Percentiles rank a stretch among this genome's conserved stretches.
These are phyloP conservation scores for Cercophora newfieldiana DNA, from an alignment of 495 filamentous ascomycete species.

Conservation along the genomic window DNA sequence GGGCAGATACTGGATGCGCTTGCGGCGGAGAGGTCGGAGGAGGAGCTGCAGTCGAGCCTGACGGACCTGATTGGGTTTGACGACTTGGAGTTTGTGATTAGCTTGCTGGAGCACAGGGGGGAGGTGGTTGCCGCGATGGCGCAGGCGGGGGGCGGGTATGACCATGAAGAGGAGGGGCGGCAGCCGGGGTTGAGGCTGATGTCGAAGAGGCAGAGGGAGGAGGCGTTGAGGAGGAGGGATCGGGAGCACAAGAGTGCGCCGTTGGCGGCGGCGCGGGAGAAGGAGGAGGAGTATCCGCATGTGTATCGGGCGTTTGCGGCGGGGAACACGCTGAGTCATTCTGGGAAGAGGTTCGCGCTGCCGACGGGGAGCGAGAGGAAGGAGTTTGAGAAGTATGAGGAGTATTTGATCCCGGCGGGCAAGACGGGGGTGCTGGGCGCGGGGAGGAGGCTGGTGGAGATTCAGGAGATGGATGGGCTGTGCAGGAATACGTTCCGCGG, in stretches of 20 bases:
- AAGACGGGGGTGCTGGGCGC: constrained; percentile 71
- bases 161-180: constrained; percentile 43
- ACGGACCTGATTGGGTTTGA: constrained; percentile 90
- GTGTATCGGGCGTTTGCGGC: constrained; percentile 81
- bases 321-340: constrained; percentile 75
- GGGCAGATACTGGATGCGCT: constrained; percentile 71
- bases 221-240: constrained; percentile 69
- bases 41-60: constrained; percentile 84
- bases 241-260: constrained; percentile 77
- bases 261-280: constrained; percentile 60
- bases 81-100: constrained; percentile 85
- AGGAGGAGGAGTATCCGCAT: constrained; percentile 80
- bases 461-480: constrained; percentile 83
- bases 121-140: constrained; percentile 54
- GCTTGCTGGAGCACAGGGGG: constrained; percentile 70
- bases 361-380: constrained; percentile 63
- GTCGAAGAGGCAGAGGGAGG: constrained; percentile 74
- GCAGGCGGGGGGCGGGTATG: constrained; percentile 35
- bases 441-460: constrained; percentile 71
- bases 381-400: constrained; percentile 72
- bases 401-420: constrained; percentile 80
- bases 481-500: constrained; percentile 91
- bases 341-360: constrained; percentile 74
- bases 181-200: constrained; percentile 56
- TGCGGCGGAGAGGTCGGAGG: constrained; percentile 66